Evolutionary conservation across 2,329 filamentous ascomycete species (phyloP).

Genomic region (Didymellaceae sp.): DNA sequence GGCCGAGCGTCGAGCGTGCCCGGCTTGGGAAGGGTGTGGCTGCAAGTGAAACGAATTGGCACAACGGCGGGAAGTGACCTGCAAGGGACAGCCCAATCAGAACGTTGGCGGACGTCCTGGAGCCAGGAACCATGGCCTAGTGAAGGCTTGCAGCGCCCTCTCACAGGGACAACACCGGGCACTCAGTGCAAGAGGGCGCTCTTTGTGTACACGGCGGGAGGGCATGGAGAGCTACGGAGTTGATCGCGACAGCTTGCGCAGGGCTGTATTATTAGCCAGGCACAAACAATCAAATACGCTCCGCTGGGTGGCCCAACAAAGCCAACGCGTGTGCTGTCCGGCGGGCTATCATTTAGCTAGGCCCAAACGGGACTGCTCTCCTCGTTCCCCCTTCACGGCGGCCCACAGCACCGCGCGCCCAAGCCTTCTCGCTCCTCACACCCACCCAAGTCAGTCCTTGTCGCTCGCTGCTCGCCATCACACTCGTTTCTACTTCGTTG

Average conservation of each 20-base stretch:
- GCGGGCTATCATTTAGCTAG: constrained; percentile 5
- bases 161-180: constrained; percentile 6
- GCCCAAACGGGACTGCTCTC: constrained; percentile 1
- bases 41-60: constrained; percentile 17
- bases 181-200: not conserved
- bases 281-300: constrained; percentile 1
- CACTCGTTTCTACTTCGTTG: constrained; percentile 33
- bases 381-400: constrained; percentile 16
- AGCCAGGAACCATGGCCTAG: constrained; percentile 7
- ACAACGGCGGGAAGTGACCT: not conserved
- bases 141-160: constrained; percentile 12
- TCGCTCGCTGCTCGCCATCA: constrained; percentile 28
- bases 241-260: not conserved
- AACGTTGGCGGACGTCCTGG: not conserved
- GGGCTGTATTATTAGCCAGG: constrained; percentile 4
- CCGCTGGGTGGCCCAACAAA: constrained; percentile 11
- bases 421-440: constrained; percentile 21
- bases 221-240: not conserved
- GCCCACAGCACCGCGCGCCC: constrained; percentile 29
- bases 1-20: constrained; percentile 8
- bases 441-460: constrained; percentile 32
- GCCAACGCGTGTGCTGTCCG: constrained; percentile 3
- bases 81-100: constrained; percentile 7
- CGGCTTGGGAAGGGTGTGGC: constrained; percentile 15
- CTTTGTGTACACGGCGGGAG: constrained; percentile 1